Conservation (phyloP, 345 rosid genomes). For the Citrus sinensis region DVS_A1.0 CM039161.1:20062001-20062500, state of each 20-base stretch:
- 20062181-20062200: constrained; percentile 5
- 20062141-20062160: constrained; percentile 5
- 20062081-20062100: constrained; percentile 21
- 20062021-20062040: not conserved
- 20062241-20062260: not conserved
- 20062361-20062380: not conserved
- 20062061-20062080: constrained; percentile 20
- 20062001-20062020: too few species aligned
- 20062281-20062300: rapidly evolving
- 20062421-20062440: too few species aligned
- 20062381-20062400: not conserved
- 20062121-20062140: not conserved
- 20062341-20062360: constrained; percentile 14
- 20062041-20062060: not conserved
- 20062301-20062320: not conserved
- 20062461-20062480: too few species aligned
- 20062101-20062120: constrained; percentile 22
- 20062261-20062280: rapidly evolving
- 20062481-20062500: too few species aligned
- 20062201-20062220: constrained; percentile 10
- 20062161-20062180: constrained; percentile 8
- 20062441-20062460: too few species aligned
- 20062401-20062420: not conserved
- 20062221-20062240: not conserved
- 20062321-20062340: constrained; percentile 15